These are phyloP conservation scores for Aspergillus unguis DNA, from an alignment of 2,329 filamentous ascomycete species.

Conservation along the genomic window DNA sequence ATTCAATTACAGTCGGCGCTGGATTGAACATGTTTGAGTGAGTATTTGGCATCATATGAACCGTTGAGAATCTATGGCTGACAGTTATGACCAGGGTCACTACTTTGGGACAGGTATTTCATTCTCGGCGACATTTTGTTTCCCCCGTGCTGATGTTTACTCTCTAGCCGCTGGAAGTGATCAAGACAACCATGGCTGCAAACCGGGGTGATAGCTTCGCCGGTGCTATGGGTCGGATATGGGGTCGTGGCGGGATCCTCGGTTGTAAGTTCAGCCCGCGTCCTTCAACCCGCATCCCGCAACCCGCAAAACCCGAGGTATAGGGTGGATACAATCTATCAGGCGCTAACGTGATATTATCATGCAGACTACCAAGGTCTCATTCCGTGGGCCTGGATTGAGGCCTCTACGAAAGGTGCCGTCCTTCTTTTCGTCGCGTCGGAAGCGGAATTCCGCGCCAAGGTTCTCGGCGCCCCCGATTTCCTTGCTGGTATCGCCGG, in stretches of 20 bases:
- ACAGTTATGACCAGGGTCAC: conserved; percentile 52
- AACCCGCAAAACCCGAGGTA: conserved; percentile 12
- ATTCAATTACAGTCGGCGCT: conserved; percentile 62
- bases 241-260: conserved; percentile 86
- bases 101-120: conserved; percentile 61
- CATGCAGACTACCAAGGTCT: conserved; percentile 92
- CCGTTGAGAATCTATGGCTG: conserved; percentile 8
- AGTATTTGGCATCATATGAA: conserved; percentile 28
- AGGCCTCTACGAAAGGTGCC: conserved; percentile 98
- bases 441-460: conserved; percentile 94
- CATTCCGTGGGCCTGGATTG: conserved; percentile 99
- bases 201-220: conserved; percentile 86
- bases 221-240: conserved; percentile 78
- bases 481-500: conserved; percentile 86
- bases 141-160: not conserved
- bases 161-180: conserved; percentile 86
- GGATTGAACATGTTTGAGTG: conserved; percentile 94
- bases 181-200: conserved; percentile 99
- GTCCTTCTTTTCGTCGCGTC: conserved; percentile 98
- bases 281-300: conserved; percentile 8
- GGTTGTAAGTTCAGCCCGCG: conserved; percentile 67
- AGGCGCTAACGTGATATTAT: conserved; percentile 13
- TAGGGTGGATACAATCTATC: conserved; percentile 12
- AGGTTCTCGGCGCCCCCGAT: conserved; percentile 74
- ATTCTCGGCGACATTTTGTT: not conserved